Base-by-base conservation (phyloP, 176 grass and related monocot species). In the Themeda triandra region DNA sequence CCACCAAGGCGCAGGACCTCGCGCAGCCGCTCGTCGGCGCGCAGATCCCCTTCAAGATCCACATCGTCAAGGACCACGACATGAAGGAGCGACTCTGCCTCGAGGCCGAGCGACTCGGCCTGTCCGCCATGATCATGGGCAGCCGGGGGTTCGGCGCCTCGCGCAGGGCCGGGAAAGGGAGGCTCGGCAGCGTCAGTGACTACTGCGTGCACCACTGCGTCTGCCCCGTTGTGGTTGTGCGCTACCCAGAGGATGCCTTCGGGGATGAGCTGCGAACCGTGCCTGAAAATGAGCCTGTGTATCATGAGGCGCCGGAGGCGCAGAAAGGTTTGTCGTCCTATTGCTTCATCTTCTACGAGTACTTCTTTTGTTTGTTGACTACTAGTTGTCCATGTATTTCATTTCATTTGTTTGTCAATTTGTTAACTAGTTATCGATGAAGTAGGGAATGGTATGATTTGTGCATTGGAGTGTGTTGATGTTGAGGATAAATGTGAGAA, bases 51-150 rank as follows among this genome's bases (percentile, higher is more conserved):
- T 97, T 90, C 73, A 97, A 94, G 92, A 90, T 97, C 87, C 92
- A 97, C 76, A 88, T 97, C 53, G 94, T 94, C 21, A 97, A 97
- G 86, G 94, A 97, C 79, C 94, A 97, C 80, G 94, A 97, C 90
- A 97, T 97, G 94, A 97, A 92, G 94, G 94, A 97, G 90, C 86
- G 94, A 6, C 88, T 97, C 70, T 97, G 94, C 68, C 90, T 97
- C 25, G 94, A 97, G 90, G 87, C 93, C 9, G 94, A 97, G 80
- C 85, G 92, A 4, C 88, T 97, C 66, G 92, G 92, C 45, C 58
- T 94, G n/a, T 90, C 88, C 44, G 90, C 94, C 24, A 87, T 97
- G 78, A 97, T 97, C 80, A 97, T 97, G 94, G 94, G 94, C n/a
- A 97, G 94, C 80, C 80, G 94, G 7, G 94, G 94, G 1, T 94